Evolutionary conservation across 257 asterid species (phyloP), one percentile per base, ranked within the genome.

Genomic region (Plantago major): DNA sequence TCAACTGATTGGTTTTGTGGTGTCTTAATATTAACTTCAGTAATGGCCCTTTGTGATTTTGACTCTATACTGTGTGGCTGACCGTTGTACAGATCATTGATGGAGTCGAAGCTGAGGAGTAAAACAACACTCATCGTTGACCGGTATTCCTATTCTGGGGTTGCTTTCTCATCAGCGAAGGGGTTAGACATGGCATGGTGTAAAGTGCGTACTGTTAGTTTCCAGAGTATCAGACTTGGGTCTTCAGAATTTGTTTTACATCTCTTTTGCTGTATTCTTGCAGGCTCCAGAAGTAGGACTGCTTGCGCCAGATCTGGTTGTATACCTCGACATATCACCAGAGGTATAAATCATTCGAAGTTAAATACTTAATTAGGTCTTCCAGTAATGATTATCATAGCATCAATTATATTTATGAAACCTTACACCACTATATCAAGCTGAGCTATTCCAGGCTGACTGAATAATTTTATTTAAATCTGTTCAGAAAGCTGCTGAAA

Each of bases 241-340:
- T 1, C 15, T 13, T 59, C 26, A 55, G 40, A 65, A 59, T 46
- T 63, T 42, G 53, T 60, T 46, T 52, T 54, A 33, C 57, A 11
- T 11, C 14, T 53, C 10, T 22, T 55, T 2, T 9, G 53, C 9
- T 11, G n/a, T 57, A 54, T 40, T 64, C 28, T 38, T 55, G 64
- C 79, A 89, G 97, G 88, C 94, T 76, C 94, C 96, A 22, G 99
- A 93, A 65, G 76, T 72, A 46, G 99, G 99, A 44, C 58, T 93
- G 84, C 77, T 87, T 60, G 94, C 97, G 60, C 99, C 99, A 50
- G 97, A 89, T 81, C 73, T 86, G 70, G 99, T 89, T 65, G 62
- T 89, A 58, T 89, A 87, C 83, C 95, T 93, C 67, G 92, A 93
- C 67, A 85, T 93, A 76, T 78, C 90, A 16, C 96, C 97, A 42